Percentiles rank a stretch among this genome's conserved stretches.
Conservation (phyloP, 345 rosid genomes). For the Camelina sativa region DNA sequence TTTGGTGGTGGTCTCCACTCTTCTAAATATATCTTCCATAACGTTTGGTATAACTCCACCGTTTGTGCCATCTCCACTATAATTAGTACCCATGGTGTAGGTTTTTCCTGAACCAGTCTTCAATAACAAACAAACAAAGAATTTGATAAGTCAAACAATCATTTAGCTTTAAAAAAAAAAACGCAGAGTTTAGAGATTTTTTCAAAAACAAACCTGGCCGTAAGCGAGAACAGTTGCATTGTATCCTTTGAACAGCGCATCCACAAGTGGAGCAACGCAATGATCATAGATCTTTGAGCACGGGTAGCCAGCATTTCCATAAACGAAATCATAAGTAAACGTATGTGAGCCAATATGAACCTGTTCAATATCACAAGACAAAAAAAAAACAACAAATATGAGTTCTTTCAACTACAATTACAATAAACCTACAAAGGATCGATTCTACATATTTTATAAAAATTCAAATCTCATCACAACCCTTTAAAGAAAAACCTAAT, state of each 20-base stretch:
- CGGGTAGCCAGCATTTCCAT: slow-evolving; percentile 59
- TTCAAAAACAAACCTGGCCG: slow-evolving; percentile 72
- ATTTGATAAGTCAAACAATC: slow-evolving; percentile 1
- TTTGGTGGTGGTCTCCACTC: slow-evolving; percentile 52
- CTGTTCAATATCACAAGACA: slow-evolving; percentile 43
- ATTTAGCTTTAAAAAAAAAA: neutral
- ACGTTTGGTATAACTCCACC: slow-evolving; percentile 82
- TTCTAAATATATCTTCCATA: slow-evolving; percentile 73
- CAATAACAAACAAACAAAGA: slow-evolving; percentile 16
- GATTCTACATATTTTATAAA: neutral
- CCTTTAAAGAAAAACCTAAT: too few species aligned
- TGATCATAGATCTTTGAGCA: slow-evolving; percentile 59
- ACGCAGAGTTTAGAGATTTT: neutral
- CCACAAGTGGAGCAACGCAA: slow-evolving; percentile 87
- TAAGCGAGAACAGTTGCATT: slow-evolving; percentile 97
- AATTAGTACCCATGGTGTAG: slow-evolving; percentile 94
- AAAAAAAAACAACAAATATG: neutral
- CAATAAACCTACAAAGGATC: neutral
- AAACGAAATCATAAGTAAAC: slow-evolving; percentile 84
- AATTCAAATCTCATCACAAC: neutral
- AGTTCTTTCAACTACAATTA: neutral
- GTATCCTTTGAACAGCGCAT: slow-evolving; percentile 82
- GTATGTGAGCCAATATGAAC: slow-evolving; percentile 87
- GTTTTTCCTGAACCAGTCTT: slow-evolving; percentile 98
- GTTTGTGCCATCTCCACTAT: slow-evolving; percentile 63